phyloP scores from a whole-genome alignment of 176 grass and related monocot species.

The Eragrostis nindensis region DNA sequence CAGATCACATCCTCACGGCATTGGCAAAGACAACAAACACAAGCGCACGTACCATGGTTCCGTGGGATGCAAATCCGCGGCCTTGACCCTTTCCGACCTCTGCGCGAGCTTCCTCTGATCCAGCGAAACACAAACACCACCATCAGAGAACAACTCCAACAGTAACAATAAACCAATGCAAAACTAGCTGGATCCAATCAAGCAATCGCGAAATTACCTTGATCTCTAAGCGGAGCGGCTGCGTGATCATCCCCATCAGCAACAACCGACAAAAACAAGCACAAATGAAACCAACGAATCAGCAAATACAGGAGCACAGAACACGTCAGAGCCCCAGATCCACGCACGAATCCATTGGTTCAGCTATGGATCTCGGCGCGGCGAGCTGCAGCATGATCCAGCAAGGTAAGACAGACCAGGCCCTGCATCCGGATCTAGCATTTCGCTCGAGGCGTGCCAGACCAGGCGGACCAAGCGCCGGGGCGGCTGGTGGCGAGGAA shows the following conservation, averaged over 20 bases:
- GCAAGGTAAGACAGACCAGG: background rate
- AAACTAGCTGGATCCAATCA: slow-evolving; percentile 36
- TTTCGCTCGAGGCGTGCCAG: slow-evolving; percentile 24
- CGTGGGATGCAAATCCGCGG: slow-evolving; percentile 77
- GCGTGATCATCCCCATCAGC: slow-evolving; percentile 9
- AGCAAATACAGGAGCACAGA: background rate
- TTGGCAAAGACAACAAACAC: slow-evolving; percentile 1
- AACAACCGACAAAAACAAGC: slow-evolving; percentile 10
- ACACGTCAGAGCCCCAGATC: slow-evolving; percentile 38
- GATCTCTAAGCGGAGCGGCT: slow-evolving; percentile 93
- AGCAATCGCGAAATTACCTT: slow-evolving; percentile 60
- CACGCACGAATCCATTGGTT: slow-evolving; percentile 13
- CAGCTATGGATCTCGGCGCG: slow-evolving; percentile 26
- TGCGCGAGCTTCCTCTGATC: slow-evolving; percentile 96
- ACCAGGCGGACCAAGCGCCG: background rate
- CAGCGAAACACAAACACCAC: slow-evolving; percentile 32
- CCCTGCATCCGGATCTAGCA: slow-evolving; percentile 27
- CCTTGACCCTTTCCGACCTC: slow-evolving; percentile 90
- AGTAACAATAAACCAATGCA: slow-evolving; percentile 6
- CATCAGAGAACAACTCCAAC: background rate
- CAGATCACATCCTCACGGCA: background rate
- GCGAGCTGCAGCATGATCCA: slow-evolving; percentile 10
- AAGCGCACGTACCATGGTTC: slow-evolving; percentile 71
- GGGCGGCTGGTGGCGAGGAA: slow-evolving; percentile 6
- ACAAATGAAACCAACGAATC: slow-evolving; percentile 44